Base-by-base conservation (phyloP, 202 grass and related monocot species). In the Dendrocalamus latiflorus region DNA sequence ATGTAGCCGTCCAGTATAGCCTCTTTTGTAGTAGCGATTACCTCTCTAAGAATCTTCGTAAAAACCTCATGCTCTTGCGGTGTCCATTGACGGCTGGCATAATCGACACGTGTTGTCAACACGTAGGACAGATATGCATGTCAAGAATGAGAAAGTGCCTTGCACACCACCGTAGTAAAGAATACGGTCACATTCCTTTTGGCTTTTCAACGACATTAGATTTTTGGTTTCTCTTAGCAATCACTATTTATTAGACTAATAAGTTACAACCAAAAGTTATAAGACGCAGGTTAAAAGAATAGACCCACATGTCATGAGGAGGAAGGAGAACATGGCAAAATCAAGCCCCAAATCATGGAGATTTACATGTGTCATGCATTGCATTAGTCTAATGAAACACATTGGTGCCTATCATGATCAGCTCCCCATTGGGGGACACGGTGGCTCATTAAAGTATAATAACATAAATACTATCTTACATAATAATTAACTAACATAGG, bases 351-450 rank as follows among this genome's bases (percentile, higher is more conserved):
- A 85, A 76, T 89, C 82, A 89, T 57, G 77, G 45, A 81, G 45
- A 72, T 77, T 48, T 59, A 56, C 77, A 81, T 89, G 82, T 85
- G 65, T 38, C 20, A 0, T 34, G 44, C 64, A 63, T 70, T 80
- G 3, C 33, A 75, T 85, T 84, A 37, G 36, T 37, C 81, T 20
- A 22, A 22, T 61, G 43, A n/a, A 72, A 75, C 28, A 24, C 13
- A 30, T 38, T 65, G 36, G 44, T 83, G 54, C 28, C 13, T 39
- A 20, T 56, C 71, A 72, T 89, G 78, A 85, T 76, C 56, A 85
- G 72, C 78, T 85, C 72, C 87, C 87, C 65, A 18, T 0, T 12
- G 77, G 87, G 87, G 65, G 71, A 85, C 87, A 89, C 81, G 77
- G 48, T 81, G 65, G 65, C 77, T 16, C 87, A 72, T 41, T 75